These are phyloP conservation scores for Hanseniaspora taiwanica DNA, from an alignment of 805 yeast species.

Conservation along the genomic window DNA sequence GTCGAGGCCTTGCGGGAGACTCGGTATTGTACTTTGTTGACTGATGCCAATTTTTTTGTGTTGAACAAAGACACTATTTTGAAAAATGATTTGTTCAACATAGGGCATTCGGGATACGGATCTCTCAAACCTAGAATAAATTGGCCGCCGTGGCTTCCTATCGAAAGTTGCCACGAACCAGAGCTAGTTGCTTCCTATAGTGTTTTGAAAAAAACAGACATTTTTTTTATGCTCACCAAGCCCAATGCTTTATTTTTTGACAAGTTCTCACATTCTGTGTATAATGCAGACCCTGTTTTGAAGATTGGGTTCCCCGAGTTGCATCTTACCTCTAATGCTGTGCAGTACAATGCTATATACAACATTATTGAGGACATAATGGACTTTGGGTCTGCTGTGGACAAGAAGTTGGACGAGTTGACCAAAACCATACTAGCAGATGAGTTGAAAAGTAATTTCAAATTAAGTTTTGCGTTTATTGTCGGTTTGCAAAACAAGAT, in stretches of 20 bases:
- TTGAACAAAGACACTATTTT: conserved; percentile 28
- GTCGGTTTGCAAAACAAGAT: conserved; percentile 35
- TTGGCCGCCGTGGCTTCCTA: conserved; percentile 62
- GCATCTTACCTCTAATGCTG: conserved; percentile 39
- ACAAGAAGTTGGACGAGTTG: conserved; percentile 31
- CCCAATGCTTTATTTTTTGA: conserved; percentile 40
- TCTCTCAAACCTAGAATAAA: conserved; percentile 14
- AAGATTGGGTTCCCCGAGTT: conserved; percentile 32
- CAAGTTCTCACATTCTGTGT: conserved; percentile 14
- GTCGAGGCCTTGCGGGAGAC: conserved; percentile 35
- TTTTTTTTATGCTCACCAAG: conserved; percentile 33
- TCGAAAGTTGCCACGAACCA: conserved; percentile 46
- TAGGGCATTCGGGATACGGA: conserved; percentile 19
- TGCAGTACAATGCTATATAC: conserved; percentile 42
- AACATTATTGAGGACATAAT: conserved; percentile 34
- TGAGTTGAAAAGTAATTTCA: conserved; percentile 29
- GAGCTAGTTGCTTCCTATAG: conserved; percentile 29
- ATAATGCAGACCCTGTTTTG: conserved; percentile 19
- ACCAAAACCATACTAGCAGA: conserved; percentile 41
- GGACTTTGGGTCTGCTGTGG: conserved; percentile 23
- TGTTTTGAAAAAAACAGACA: conserved; percentile 39
- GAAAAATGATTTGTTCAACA: conserved; percentile 13
- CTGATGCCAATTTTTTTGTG: conserved; percentile 43
- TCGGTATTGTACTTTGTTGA: conserved; percentile 40
- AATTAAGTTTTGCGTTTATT: conserved; percentile 30